Evolutionary conservation across 2,329 filamentous ascomycete genomes (phyloP), one percentile per base, ranked within the genome.

Genomic region (Harringtonia lauricola): DNA sequence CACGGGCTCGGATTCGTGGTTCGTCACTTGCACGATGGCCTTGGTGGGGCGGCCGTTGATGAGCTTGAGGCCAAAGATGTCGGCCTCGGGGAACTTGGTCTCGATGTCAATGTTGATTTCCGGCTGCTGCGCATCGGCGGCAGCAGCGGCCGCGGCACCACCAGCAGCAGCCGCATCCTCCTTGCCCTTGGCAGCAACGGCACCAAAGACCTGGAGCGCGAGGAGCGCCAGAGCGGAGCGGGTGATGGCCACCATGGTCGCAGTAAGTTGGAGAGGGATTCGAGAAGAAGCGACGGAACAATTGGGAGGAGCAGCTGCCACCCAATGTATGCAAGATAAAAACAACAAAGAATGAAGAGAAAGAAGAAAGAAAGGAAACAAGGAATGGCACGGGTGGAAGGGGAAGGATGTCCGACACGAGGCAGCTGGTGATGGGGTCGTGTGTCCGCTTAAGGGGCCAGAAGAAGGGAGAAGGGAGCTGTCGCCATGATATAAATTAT

Each of bases 51-150:
- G 81, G 58, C 88, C 87, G 62, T 98, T 98, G 71, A 96, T 77
- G 54, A 96, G 80, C 76, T 94, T 95, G 55, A 96, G 80, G 56
- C 90, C 92, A 55, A 95, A 92, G 64, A 94, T 81, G 69, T 94
- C 86, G 68, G 81, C 62, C 59, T 82, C 70, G 65, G 76, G 66
- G 69, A 79, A 76, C 61, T 70, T 71, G 47, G 81, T 74, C 52
- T 73, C 72, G 54, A 82, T 65, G 43, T 80, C 75, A 61, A 84
- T 79, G 50, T 79, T 76, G 56, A 83, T 62, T 52, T 75, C 66
- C 55, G 69, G 47, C 45, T 51, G 45, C 51, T 54, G 47, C 7
- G 39, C 36, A 26, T 44, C 36, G 49, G 19, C 41, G 28, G 49
- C 42, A 40, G 45, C 39, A 13, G 51, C 41, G 31, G 49, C 52